Conservation (phyloP, 176 grass and related monocot genomes). For the Raddia distichophylla region DNA sequence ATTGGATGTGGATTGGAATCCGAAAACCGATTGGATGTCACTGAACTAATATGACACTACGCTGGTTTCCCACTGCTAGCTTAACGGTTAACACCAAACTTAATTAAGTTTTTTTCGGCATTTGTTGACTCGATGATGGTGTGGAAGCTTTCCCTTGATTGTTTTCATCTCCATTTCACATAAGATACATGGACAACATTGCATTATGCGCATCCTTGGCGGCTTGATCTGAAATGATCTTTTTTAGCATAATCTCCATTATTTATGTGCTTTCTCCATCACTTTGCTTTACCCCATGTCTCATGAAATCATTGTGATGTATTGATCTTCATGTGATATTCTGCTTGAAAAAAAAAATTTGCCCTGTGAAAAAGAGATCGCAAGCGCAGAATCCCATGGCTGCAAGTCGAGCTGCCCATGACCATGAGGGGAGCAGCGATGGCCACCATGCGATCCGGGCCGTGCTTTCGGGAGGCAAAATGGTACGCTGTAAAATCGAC, state of each 20-base stretch:
- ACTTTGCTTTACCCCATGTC: constrained; percentile 11
- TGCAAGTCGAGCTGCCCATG: background rate
- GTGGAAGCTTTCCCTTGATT: background rate
- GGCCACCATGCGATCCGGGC: background rate
- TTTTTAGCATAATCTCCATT: constrained; percentile 11
- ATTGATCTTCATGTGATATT: background rate
- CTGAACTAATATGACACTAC: too few species aligned
- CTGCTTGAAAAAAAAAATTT: constrained; percentile 32
- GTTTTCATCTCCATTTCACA: background rate
- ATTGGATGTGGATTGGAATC: too few species aligned
- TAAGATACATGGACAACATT: background rate
- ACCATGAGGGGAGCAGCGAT: background rate
- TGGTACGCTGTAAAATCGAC: background rate
- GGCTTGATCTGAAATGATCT: background rate
- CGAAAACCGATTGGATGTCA: too few species aligned
- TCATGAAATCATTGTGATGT: background rate
- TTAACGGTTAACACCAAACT: background rate
- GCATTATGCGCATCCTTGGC: background rate
- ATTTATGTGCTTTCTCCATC: constrained; percentile 1
- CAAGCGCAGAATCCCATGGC: background rate
- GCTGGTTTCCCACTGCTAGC: too few species aligned
- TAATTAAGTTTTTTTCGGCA: background rate
- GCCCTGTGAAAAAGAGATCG: constrained; percentile 31
- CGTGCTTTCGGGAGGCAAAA: constrained; percentile 21
- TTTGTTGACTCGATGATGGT: background rate